These are phyloP conservation scores for Bolboschoenus planiculmis DNA, from an alignment of 176 grass and related monocot species.

Conservation along the genomic window DNA sequence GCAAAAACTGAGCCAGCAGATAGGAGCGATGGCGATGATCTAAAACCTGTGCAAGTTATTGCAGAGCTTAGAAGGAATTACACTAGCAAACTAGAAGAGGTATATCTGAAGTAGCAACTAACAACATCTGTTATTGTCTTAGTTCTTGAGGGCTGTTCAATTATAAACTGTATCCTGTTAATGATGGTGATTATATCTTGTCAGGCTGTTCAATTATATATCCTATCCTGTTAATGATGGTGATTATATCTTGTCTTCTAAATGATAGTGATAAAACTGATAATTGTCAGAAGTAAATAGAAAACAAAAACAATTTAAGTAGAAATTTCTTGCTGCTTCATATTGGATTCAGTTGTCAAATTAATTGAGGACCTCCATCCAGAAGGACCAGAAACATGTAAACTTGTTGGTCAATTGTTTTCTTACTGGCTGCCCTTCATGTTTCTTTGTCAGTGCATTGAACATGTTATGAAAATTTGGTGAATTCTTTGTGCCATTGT, in stretches of 20 bases:
- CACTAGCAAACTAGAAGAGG: slow-evolving; percentile 93
- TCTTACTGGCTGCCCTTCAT: neutral
- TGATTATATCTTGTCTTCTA: neutral
- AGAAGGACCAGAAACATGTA: neutral
- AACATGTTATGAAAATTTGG: neutral
- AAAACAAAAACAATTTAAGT: neutral
- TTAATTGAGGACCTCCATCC: neutral
- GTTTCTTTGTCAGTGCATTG: neutral
- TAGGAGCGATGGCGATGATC: slow-evolving; percentile 21
- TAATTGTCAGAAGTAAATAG: neutral
- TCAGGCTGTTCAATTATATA: neutral
- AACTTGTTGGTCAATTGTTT: neutral
- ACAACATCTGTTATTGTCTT: neutral
- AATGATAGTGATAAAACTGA: no score
- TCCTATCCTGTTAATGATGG: neutral
- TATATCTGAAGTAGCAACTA: slow-evolving; percentile 11
- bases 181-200: neutral
- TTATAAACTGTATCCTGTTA: neutral
- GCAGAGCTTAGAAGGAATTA: slow-evolving; percentile 75
- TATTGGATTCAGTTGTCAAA: neutral
- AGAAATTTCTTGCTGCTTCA: neutral
- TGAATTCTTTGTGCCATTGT: neutral
- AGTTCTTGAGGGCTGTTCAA: neutral
- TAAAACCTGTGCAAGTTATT: slow-evolving; percentile 70
- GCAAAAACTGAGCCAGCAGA: slow-evolving; percentile 54